A percentile compares a stretch with the other conserved stretches of the same genome.
Conservation (phyloP, 495 filamentous ascomycete species). For the Cetradonia linearis region DNA sequence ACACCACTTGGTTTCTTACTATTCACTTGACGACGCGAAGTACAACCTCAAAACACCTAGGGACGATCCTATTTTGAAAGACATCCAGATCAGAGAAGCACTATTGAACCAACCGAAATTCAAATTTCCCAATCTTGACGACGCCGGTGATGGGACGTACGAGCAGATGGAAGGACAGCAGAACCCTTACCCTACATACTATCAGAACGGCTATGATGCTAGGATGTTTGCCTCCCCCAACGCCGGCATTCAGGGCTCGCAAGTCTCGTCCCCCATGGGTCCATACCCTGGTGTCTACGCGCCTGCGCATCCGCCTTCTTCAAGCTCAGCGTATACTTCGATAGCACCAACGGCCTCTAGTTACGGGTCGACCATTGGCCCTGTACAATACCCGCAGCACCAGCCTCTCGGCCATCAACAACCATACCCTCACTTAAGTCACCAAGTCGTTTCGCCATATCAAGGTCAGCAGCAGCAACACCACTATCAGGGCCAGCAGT, state of each 20-base stretch:
- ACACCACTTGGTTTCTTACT: constrained; percentile 85
- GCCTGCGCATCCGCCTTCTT: constrained; percentile 16
- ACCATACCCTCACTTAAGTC: constrained; percentile 10
- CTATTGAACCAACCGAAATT: constrained; percentile 61
- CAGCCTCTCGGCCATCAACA: constrained; percentile 12
- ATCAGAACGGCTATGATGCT: constrained; percentile 15
- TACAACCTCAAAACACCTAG: constrained; percentile 50
- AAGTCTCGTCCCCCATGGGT: constrained; percentile 7
- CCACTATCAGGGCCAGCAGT: constrained; percentile 15
- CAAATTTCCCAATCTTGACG: constrained; percentile 52
- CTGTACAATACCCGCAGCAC: constrained; percentile 10
- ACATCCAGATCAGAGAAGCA: constrained; percentile 46
- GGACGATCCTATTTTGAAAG: constrained; percentile 44
- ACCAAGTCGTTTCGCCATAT: constrained; percentile 10
- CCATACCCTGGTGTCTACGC: constrained; percentile 16
- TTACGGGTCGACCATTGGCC: constrained; percentile 12
- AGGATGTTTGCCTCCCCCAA: constrained; percentile 14
- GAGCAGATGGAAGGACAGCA: constrained; percentile 37
- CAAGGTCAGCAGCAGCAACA: constrained; percentile 13
- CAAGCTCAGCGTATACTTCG: constrained; percentile 15
- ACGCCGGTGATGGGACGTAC: constrained; percentile 34
- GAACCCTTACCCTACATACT: constrained; percentile 26
- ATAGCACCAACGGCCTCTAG: constrained; percentile 15
- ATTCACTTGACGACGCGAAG: constrained; percentile 64
- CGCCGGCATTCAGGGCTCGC: constrained; percentile 6